A percentile compares a stretch with the other conserved stretches of the same genome.
Evolutionary conservation across 2,329 filamentous ascomycete species (phyloP).

Genomic region (Pestalotiopsis sp.): DNA sequence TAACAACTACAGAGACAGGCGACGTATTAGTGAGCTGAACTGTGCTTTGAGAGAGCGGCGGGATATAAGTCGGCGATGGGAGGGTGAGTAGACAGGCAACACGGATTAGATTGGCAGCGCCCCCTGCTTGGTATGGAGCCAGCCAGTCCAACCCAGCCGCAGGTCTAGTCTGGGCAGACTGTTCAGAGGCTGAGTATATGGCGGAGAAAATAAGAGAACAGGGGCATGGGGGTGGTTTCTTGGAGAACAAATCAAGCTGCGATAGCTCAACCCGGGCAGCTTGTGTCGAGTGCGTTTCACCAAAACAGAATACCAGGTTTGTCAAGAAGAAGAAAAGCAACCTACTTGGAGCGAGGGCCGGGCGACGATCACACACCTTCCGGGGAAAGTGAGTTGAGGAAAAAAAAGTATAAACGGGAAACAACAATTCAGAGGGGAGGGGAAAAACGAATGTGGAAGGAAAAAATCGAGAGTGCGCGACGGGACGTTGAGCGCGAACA

Average conservation of each 20-base stretch:
- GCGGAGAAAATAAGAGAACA: constrained; percentile 3
- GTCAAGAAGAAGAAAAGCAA: constrained; percentile 9
- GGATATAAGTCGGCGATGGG: background rate
- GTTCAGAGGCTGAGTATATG: background rate
- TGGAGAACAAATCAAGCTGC: background rate
- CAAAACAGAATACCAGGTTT: constrained; percentile 21
- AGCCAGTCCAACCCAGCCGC: background rate
- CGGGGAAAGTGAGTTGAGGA: background rate
- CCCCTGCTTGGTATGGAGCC: background rate
- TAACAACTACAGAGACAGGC: background rate
- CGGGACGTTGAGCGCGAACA: background rate
- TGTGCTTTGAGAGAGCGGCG: background rate
- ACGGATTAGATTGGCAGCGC: background rate
- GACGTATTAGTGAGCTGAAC: background rate
- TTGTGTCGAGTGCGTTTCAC: constrained; percentile 33
- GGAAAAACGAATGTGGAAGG: background rate
- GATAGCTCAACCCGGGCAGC: constrained; percentile 23
- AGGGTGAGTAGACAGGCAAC: background rate
- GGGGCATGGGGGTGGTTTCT: constrained; percentile 17
- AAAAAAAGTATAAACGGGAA: constrained; percentile 6
- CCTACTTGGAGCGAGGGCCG: background rate
- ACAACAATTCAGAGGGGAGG: background rate
- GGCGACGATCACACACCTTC: constrained; percentile 5
- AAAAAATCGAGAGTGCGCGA: background rate
- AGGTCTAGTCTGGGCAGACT: background rate